phyloP scores from a whole-genome alignment of 1,139 yeast genomes.

The Taiozyma sp. region DNA sequence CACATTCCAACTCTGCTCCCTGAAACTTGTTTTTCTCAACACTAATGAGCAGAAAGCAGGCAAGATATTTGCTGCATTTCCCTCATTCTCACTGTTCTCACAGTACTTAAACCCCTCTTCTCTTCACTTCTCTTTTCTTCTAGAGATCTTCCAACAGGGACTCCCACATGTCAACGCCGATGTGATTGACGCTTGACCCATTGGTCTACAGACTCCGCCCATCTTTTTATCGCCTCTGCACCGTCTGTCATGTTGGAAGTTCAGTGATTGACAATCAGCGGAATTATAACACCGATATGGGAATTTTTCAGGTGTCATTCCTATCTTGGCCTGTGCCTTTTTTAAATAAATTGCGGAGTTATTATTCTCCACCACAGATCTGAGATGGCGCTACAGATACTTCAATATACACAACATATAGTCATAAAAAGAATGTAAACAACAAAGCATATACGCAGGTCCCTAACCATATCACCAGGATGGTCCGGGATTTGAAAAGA shows the following conservation, averaged over 20 bases:
- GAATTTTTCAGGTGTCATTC: background rate
- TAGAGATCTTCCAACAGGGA: no score
- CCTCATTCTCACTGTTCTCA: no score
- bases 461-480: background rate
- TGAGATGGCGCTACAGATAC: background rate
- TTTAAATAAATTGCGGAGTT: no score
- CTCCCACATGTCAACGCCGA: no score
- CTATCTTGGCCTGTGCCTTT: background rate
- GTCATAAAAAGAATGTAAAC: background rate
- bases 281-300: background rate
- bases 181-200: no score
- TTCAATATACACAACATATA: background rate
- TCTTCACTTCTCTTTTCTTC: no score
- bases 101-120: background rate
- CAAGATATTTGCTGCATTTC: background rate
- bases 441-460: background rate
- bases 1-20: no score
- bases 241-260: background rate
- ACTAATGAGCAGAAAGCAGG: background rate
- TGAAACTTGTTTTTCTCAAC: no score
- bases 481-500: background rate
- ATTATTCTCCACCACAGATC: no score
- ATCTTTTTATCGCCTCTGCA: background rate
- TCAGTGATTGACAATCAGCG: background rate
- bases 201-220: no score